Evolutionary conservation across 108 stramenopile species (phyloP).

Genomic region (Pseudonitzschia delicatissima): DNA sequence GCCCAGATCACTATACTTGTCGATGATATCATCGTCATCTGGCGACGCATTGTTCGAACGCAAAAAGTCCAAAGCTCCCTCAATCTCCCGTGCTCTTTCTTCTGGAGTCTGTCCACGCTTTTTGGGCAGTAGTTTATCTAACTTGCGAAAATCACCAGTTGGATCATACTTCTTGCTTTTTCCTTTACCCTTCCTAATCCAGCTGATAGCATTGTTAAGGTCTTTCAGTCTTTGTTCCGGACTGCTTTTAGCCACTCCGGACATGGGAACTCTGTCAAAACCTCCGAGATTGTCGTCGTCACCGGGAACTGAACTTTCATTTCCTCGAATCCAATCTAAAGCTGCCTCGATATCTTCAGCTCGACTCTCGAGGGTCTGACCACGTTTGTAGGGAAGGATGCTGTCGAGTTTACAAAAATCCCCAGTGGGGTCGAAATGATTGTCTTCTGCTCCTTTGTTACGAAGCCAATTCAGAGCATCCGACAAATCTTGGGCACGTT

Average conservation of each 20-base stretch:
- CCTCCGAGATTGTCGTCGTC: not conserved
- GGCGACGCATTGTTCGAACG: constrained; percentile 4
- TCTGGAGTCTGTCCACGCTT: constrained; percentile 22
- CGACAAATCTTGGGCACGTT: constrained; percentile 9
- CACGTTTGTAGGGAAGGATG: constrained; percentile 26
- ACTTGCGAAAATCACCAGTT: constrained; percentile 20
- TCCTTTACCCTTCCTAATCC: constrained; percentile 33
- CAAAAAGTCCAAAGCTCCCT: constrained; percentile 18
- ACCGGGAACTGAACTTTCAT: not conserved
- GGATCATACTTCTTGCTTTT: constrained; percentile 17
- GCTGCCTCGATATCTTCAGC: constrained; percentile 34
- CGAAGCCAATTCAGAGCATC: constrained; percentile 36
- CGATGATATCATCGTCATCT: constrained; percentile 16
- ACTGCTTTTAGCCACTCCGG: constrained; percentile 14
- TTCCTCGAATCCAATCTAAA: constrained; percentile 40
- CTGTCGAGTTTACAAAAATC: constrained; percentile 22
- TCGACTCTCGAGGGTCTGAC: constrained; percentile 28
- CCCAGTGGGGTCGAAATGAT: constrained; percentile 17
- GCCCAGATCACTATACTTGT: constrained; percentile 12
- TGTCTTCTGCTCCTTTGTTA: constrained; percentile 13
- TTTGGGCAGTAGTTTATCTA: constrained; percentile 29
- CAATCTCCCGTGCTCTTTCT: constrained; percentile 22
- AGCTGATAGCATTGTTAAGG: constrained; percentile 18
- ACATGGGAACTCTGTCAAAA: not conserved
- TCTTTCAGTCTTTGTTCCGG: constrained; percentile 23